Base-by-base conservation (phyloP, 2,329 filamentous ascomycete genomes). In the Taxawa tesnikishii region DNA sequence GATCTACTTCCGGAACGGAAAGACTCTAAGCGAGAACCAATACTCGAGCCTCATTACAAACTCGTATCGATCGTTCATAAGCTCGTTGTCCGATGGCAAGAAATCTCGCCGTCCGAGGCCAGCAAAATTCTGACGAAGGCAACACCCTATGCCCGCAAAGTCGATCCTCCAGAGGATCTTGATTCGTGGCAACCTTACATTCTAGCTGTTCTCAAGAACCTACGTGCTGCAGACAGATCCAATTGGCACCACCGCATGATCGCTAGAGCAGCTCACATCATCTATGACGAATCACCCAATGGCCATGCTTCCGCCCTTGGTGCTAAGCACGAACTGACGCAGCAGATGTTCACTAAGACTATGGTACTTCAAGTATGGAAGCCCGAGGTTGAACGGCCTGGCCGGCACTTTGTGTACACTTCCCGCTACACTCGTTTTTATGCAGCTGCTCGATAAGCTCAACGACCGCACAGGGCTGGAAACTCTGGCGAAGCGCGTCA, bases 351-450 rank as follows among this genome's bases (percentile, higher is more conserved):
- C 43, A 93, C 87, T 24, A 94, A 94, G 59, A 93, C 84, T 0
- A 93, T 93, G 79, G 79, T 82, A 1, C 77, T 94, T 54, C 88
- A 92, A 49, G 84, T 94, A 4, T 94, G 87, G 87, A 88, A 87
- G 45, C 90, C 87, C 23, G 87, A 94, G 43, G 76, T 82, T 28
- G 87, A 94, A 52, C 66, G 78, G 14, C 67, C 84, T 0, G 87
- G 87, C 0, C 73, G 87, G 12, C 87, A 94, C 53, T 90, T 93
- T 48, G 84, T 94, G 23, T 94, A 90, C 52, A 94, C 84, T 0
- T 76, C 83, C 29, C 77, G 81, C 40, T 94, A 94, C 48, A 79
- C 84, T 2, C 75, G 76, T 12, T 90, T 90, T 92, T 55, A 74
- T 83, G 9, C 67, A 71, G 33, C 63, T 94, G 6, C 64, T 94